phyloP scores from a whole-genome alignment of 805 yeast genomes.

The Metschnikowia koreensis region DNA sequence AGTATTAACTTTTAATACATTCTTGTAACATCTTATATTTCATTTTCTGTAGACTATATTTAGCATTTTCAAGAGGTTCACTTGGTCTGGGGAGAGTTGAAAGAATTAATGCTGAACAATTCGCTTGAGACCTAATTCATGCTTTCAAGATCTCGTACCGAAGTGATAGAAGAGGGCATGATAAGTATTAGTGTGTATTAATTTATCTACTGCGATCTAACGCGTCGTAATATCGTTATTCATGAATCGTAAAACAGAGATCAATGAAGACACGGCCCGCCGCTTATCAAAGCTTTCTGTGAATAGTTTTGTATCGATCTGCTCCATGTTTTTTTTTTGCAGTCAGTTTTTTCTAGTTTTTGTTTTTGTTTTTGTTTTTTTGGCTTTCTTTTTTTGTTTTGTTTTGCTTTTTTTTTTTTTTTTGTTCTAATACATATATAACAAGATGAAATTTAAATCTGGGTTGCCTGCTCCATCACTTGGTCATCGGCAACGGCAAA shows the following conservation, averaged over 20 bases:
- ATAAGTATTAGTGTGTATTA: background rate
- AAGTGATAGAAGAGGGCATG: no score
- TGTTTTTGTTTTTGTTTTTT: slow-evolving; percentile 1
- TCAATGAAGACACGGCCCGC: background rate
- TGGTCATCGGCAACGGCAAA: slow-evolving; percentile 78
- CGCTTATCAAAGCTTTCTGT: background rate
- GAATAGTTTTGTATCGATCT: background rate
- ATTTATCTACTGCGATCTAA: background rate
- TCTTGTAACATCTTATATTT: background rate
- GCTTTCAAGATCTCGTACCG: no score
- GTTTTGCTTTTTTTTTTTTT: slow-evolving; percentile 13
- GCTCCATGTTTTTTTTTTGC: background rate
- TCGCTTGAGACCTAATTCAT: no score
- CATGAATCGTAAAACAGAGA: background rate
- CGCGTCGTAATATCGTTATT: background rate
- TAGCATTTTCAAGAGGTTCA: no score
- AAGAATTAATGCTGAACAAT: no score
- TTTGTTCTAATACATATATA: slow-evolving; percentile 11
- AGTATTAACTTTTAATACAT: slow-evolving; percentile 4
- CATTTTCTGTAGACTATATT: background rate
- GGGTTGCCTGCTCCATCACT: slow-evolving; percentile 67
- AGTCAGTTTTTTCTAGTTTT: background rate
- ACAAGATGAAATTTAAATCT: slow-evolving; percentile 13
- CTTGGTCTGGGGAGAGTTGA: no score
- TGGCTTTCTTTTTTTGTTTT: background rate